Base-by-base conservation (phyloP, 2,329 filamentous ascomycete species). In the Lecanicillium sp. region DNA sequence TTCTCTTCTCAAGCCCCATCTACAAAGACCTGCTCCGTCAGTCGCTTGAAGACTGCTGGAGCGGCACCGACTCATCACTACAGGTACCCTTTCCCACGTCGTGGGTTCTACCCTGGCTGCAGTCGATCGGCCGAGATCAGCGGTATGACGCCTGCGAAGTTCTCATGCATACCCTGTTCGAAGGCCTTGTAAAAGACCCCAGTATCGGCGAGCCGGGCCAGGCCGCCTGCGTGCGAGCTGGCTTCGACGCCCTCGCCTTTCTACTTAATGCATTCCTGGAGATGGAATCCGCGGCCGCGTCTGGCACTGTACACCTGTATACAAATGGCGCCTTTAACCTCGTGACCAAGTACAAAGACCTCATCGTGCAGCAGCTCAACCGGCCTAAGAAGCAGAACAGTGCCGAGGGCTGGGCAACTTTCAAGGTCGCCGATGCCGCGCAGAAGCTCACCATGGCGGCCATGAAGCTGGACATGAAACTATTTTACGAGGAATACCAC, bases 71-170 rank as follows among this genome's bases (percentile, higher is more conserved):
- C 27, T 62, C 70, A 11, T 67, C 68, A 11, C 71, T 77, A 4
- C 71, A 72, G 47, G 73, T 77, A 0, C 76, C 82, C 2, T 74
- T 87, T 39, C 79, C 88, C 48, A 80, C 90, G 8, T 80, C 79
- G 19, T 97, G 90, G 89, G 80, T 93, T 26, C 74, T 75, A 19
- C 81, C 84, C 0, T 89, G 95, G 60, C 77, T 95, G 52, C 73
- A 77, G 24, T 95, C 90, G 2, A 77, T 96, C 50, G 82, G 84
- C 51, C 75, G 83, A 5, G 79, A 83, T 48, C 87, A 89, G 58
- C 81, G 89, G 51, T 83, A 86, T 15, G 85, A 90, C 55, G 85
- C 87, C 7, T 90, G 89, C 62, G 82, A 89, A 52, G 81, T 85
- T n/a, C 71, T 96, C 35, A 75, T 88, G 32, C 78, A 85, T 52